Percentiles rank a stretch among this genome's conserved stretches.
These are phyloP conservation scores for Apostasia ramifera DNA, from an alignment of 106 monocot genomes.

Conservation along the genomic window DNA sequence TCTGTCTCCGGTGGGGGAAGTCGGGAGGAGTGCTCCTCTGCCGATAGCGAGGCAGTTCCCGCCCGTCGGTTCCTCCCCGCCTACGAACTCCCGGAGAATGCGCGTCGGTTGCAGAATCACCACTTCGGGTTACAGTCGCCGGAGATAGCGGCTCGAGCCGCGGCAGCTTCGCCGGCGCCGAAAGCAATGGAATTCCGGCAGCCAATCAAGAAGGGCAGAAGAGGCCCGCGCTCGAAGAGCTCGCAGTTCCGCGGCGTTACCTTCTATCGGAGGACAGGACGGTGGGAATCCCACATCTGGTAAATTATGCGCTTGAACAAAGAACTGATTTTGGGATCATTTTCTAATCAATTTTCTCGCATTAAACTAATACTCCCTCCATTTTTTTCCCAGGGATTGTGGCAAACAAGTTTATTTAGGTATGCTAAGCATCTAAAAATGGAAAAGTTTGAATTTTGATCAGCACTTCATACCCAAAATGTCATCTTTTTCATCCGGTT, in stretches of 20 bases:
- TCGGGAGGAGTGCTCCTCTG: too few relatives aligned
- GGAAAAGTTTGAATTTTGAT: too few relatives aligned
- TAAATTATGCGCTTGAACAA: too few relatives aligned
- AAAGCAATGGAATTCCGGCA: not conserved
- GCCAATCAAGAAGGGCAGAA: slow-evolving; percentile 28
- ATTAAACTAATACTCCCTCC: too few relatives aligned
- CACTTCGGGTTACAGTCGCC: slow-evolving; percentile 1
- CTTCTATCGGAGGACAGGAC: slow-evolving; percentile 35
- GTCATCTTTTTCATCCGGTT: not conserved
- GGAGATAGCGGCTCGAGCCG: not conserved
- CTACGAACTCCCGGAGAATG: too few relatives aligned
- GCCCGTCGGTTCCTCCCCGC: too few relatives aligned
- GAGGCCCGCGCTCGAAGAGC: slow-evolving; percentile 33
- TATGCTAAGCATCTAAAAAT: slow-evolving; percentile 11
- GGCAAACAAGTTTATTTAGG: slow-evolving; percentile 82
- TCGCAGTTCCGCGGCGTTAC: slow-evolving; percentile 45
- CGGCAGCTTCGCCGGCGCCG: not conserved
- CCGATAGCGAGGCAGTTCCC: too few relatives aligned
- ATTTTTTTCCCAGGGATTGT: slow-evolving; percentile 46
- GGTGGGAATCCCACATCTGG: not conserved
- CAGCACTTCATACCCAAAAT: not conserved
- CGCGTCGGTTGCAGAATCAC: too few relatives aligned
- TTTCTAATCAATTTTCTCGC: too few relatives aligned
- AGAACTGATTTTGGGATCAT: too few relatives aligned
- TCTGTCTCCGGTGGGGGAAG: too few relatives aligned